Evolutionary conservation across 176 grass and related monocot genomes (phyloP).

Genomic region (Zea luxurians): DNA sequence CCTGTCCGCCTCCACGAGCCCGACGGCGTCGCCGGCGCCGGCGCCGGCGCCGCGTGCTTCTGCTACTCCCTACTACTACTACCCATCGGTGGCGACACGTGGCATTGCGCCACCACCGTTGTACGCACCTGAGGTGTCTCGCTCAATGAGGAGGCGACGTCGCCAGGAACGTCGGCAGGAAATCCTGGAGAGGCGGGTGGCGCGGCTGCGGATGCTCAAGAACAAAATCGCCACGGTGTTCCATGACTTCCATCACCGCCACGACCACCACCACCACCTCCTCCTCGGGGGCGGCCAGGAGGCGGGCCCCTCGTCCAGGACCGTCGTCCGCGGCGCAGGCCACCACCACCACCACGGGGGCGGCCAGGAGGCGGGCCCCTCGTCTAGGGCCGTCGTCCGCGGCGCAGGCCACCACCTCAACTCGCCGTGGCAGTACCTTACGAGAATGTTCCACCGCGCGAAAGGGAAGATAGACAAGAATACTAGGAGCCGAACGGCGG

Average conservation of each 20-base stretch:
- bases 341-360: constrained; percentile 21
- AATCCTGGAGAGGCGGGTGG: constrained; percentile 26
- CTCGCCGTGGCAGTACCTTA: constrained; percentile 49
- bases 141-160: not conserved
- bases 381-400: not conserved
- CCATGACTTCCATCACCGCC: constrained; percentile 65
- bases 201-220: constrained; percentile 46
- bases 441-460: constrained; percentile 30
- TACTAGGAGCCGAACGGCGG: not conserved
- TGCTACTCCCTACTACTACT: not conserved
- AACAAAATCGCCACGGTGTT: constrained; percentile 54
- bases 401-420: not conserved
- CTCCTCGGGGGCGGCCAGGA: constrained; percentile 33
- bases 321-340: not conserved
- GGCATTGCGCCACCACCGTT: not conserved
- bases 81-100: not conserved
- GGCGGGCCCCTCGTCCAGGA: constrained; percentile 13
- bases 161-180: constrained; percentile 3
- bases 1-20: constrained; percentile 13
- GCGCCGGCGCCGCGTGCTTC: not conserved
- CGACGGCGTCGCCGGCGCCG: not conserved
- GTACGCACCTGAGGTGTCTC: not conserved
- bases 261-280: constrained; percentile 63
- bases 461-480: constrained; percentile 19
- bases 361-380: not conserved